Evolutionary conservation across 1,139 yeast genomes (phyloP).

Genomic region (Lodderomyces elongisporus): DNA sequence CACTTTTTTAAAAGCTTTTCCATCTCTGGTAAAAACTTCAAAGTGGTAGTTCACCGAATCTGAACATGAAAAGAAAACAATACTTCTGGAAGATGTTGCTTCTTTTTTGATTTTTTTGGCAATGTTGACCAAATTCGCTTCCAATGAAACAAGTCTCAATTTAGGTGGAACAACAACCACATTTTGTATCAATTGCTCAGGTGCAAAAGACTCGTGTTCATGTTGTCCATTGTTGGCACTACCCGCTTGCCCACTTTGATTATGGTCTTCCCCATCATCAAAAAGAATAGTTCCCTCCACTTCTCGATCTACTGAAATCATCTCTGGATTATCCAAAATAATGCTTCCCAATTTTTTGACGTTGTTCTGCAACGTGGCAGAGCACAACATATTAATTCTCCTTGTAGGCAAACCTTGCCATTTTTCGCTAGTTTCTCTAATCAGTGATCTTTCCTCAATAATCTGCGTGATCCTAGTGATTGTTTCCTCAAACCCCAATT

Average conservation of each 20-base stretch:
- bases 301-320: conserved; percentile 43
- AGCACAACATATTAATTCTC: conserved; percentile 78
- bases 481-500: conserved; percentile 92
- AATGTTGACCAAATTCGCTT: conserved; percentile 55
- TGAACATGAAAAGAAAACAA: conserved; percentile 88
- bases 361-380: conserved; percentile 85
- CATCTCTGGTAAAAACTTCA: conserved; percentile 60
- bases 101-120: conserved; percentile 17
- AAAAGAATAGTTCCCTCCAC: conserved; percentile 35
- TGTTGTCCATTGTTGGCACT: not conserved
- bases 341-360: conserved; percentile 78
- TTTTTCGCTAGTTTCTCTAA: conserved; percentile 31
- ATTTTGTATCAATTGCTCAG: conserved; percentile 83
- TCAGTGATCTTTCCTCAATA: conserved; percentile 42
- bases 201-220: conserved; percentile 52
- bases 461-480: conserved; percentile 66
- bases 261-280: conserved; percentile 19
- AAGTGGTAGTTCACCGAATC: conserved; percentile 94
- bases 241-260: conserved; percentile 12
- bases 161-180: conserved; percentile 86
- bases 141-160: conserved; percentile 74
- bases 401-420: conserved; percentile 60
- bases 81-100: conserved; percentile 42
- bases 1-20: conserved; percentile 34
- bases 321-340: conserved; percentile 64